phyloP scores from a whole-genome alignment of 169 alveolate genomes.

The Miamiensis avidus region DNA sequence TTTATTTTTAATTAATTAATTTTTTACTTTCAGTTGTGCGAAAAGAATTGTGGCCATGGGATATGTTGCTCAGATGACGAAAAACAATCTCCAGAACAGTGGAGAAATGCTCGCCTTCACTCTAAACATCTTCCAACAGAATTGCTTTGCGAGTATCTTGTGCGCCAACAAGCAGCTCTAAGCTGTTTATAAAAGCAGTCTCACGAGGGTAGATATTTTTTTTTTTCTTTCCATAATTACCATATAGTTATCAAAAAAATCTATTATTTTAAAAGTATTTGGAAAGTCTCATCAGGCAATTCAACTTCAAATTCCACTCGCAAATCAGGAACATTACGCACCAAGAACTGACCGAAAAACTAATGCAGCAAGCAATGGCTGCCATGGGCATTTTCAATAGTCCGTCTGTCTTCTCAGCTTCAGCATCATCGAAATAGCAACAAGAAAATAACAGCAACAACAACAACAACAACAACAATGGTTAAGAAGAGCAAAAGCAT shows the following conservation, averaged over 20 bases:
- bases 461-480: background rate
- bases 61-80: background rate
- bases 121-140: background rate
- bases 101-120: background rate
- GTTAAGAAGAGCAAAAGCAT: too few species aligned
- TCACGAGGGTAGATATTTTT: background rate
- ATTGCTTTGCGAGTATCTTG: background rate
- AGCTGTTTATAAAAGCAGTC: background rate
- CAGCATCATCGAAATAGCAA: background rate
- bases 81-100: background rate
- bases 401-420: background rate
- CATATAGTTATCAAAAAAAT: too few species aligned
- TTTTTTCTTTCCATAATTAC: too few species aligned
- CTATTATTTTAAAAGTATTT: background rate
- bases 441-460: background rate
- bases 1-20: too few species aligned
- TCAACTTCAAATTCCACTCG: background rate
- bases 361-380: background rate
- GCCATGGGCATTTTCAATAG: background rate
- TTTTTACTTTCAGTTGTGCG: background rate
- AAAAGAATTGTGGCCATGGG: background rate
- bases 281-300: background rate
- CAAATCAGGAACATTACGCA: background rate
- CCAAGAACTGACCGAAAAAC: background rate
- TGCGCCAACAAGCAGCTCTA: background rate